Conservation (phyloP, 768 basidiomycete genomes). For the Phlebiopsis flavidoalba region DNA sequence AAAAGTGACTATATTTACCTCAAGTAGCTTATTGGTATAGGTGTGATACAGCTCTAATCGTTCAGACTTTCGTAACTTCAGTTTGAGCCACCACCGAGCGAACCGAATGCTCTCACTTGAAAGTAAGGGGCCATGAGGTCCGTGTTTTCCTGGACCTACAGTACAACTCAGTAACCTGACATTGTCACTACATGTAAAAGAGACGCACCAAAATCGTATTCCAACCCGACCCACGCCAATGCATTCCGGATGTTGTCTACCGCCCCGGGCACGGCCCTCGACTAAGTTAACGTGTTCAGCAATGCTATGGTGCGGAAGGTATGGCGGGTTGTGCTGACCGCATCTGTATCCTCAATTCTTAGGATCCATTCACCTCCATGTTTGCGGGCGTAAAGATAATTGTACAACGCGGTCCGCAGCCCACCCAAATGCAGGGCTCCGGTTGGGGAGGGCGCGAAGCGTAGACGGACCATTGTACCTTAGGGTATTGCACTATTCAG, state of each 20-base stretch:
- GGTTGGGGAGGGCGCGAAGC: slow-evolving; percentile 97
- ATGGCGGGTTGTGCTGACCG: slow-evolving; percentile 45
- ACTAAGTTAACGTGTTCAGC: slow-evolving; percentile 37
- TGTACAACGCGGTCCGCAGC: slow-evolving; percentile 89
- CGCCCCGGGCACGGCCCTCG: slow-evolving; percentile 75
- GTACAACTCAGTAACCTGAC: background rate
- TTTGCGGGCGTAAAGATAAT: slow-evolving; percentile 80
- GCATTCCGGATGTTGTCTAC: slow-evolving; percentile 75
- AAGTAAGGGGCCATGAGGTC: slow-evolving; percentile 82
- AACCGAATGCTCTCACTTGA: slow-evolving; percentile 46
- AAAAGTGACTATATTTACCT: slow-evolving; percentile 40
- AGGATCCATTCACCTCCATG: slow-evolving; percentile 86
- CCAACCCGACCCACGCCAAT: slow-evolving; percentile 85
- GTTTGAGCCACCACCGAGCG: background rate
- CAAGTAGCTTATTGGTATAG: slow-evolving; percentile 69
- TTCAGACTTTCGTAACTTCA: slow-evolving; percentile 58
- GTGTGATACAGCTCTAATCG: slow-evolving; percentile 78
- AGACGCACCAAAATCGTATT: slow-evolving; percentile 82
- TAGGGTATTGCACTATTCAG: background rate
- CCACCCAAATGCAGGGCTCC: slow-evolving; percentile 94
- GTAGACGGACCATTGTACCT: slow-evolving; percentile 52
- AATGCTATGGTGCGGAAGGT: background rate
- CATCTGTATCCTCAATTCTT: slow-evolving; percentile 93
- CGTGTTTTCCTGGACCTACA: slow-evolving; percentile 72
- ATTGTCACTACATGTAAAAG: background rate